These are phyloP conservation scores for Colletotrichum incanum DNA, from an alignment of 2,329 filamentous ascomycete species.

Conservation along the genomic window DNA sequence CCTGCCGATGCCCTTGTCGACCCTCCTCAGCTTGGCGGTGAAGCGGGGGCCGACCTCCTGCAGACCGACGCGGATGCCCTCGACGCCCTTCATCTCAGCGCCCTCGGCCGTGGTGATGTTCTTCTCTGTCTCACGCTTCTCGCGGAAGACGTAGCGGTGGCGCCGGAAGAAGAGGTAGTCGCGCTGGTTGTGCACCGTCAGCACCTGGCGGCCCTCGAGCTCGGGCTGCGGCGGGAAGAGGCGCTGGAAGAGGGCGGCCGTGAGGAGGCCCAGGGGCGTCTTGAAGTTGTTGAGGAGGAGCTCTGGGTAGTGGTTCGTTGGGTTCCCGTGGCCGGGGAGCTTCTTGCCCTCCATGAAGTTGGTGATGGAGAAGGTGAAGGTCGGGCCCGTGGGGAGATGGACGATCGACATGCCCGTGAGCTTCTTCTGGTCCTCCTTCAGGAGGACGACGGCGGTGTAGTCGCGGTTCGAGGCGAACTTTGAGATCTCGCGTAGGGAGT, in stretches of 20 bases:
- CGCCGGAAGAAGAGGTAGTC: slow-evolving; percentile 96
- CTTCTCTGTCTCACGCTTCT: slow-evolving; percentile 90
- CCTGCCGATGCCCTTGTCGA: slow-evolving; percentile 88
- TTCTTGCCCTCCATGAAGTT: slow-evolving; percentile 93
- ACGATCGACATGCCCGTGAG: slow-evolving; percentile 87
- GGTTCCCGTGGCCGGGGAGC: slow-evolving; percentile 88
- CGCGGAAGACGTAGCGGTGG: slow-evolving; percentile 93
- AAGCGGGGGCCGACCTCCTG: slow-evolving; percentile 84
- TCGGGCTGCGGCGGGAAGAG: slow-evolving; percentile 83
- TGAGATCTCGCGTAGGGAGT: slow-evolving; percentile 91
- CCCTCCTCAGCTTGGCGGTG: slow-evolving; percentile 85
- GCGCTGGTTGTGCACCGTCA: slow-evolving; percentile 94
- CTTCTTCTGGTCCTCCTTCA: slow-evolving; percentile 91
- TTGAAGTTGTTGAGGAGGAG: slow-evolving; percentile 95
- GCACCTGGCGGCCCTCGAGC: slow-evolving; percentile 87
- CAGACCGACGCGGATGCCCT: slow-evolving; percentile 87
- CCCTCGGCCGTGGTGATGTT: slow-evolving; percentile 86
- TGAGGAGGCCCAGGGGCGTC: slow-evolving; percentile 90
- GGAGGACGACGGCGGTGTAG: slow-evolving; percentile 87
- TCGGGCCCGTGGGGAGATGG: slow-evolving; percentile 87
- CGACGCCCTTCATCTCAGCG: slow-evolving; percentile 85
- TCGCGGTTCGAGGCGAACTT: slow-evolving; percentile 86
- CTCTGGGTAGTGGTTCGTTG: slow-evolving; percentile 92
- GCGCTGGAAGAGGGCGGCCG: slow-evolving; percentile 86
- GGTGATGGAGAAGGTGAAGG: slow-evolving; percentile 91